Percentiles rank a stretch among this genome's conserved stretches.
These are phyloP conservation scores for Guadua angustifolia DNA, from an alignment of 176 grass and related monocot genomes.

Conservation along the genomic window DNA sequence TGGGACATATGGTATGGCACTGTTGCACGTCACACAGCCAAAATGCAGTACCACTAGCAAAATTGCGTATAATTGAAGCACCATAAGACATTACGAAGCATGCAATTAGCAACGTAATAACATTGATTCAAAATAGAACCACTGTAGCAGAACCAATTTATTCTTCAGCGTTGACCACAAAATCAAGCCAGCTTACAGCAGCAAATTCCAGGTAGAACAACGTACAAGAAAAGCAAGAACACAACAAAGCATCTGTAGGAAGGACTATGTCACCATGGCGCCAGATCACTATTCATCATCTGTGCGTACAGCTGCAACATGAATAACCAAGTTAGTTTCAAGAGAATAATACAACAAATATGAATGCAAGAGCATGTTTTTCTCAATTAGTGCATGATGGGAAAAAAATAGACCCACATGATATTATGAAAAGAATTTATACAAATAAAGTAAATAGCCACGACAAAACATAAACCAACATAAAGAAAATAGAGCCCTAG, in stretches of 20 bases:
- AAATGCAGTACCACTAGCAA: neutral
- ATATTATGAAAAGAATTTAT: neutral
- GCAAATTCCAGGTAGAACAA: conserved; percentile 35
- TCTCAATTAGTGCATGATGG: neutral
- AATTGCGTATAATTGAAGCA: neutral
- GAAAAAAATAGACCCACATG: neutral
- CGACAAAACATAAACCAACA: neutral
- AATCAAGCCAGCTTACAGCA: conserved; percentile 32
- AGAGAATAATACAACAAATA: neutral
- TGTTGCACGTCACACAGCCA: neutral
- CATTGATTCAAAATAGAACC: conserved; percentile 33
- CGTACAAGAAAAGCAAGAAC: conserved; percentile 34
- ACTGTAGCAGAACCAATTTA: conserved; percentile 42
- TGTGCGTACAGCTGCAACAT: conserved; percentile 54
- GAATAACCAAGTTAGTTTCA: conserved; percentile 26
- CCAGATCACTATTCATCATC: conserved; percentile 52
- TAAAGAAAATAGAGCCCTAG: neutral
- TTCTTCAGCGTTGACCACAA: conserved; percentile 46
- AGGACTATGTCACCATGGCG: conserved; percentile 31
- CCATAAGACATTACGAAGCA: neutral
- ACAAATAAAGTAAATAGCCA: neutral
- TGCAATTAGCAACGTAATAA: conserved; percentile 21
- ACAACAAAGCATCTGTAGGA: conserved; percentile 35
- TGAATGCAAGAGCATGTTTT: neutral
- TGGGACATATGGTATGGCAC: neutral